phyloP scores from a whole-genome alignment of 192 early-diverging fungal species.

The Geosiphon pyriformis region DNA sequence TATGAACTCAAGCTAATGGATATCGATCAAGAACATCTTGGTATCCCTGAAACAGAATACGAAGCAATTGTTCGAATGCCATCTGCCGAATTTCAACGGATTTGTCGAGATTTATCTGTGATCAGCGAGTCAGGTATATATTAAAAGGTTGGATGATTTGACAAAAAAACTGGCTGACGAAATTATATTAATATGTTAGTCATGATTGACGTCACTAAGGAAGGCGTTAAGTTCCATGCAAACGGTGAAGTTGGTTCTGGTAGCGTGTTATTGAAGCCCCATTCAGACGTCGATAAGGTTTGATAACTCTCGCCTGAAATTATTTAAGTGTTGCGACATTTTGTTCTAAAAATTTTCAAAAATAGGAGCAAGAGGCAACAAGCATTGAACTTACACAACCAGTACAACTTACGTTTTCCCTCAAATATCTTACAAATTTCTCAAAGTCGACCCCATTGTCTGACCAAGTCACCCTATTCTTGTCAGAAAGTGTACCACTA shows the following conservation, averaged over 20 bases:
- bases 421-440: conserved; percentile 93
- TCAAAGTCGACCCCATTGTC: conserved; percentile 89
- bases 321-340: not conserved
- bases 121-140: conserved; percentile 64
- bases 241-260: conserved; percentile 85
- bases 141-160: not conserved
- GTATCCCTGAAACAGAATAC: conserved; percentile 91
- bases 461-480: conserved; percentile 66
- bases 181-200: conserved; percentile 33
- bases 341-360: not conserved
- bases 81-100: conserved; percentile 86
- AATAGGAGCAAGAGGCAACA: conserved; percentile 45
- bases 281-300: conserved; percentile 63
- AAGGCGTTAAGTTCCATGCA: conserved; percentile 85
- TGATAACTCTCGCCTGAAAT: too few relatives aligned
- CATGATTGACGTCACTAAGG: conserved; percentile 85
- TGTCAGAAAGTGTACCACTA: conserved; percentile 84
- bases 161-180: not conserved
- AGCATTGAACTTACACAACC: conserved; percentile 74
- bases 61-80: conserved; percentile 87
- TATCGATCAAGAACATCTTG: conserved; percentile 92
- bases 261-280: conserved; percentile 70
- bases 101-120: conserved; percentile 76
- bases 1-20: conserved; percentile 98
- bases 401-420: conserved; percentile 77